Base-by-base conservation (phyloP, 169 alveolate species). In the Babesia gibsoni region DNA sequence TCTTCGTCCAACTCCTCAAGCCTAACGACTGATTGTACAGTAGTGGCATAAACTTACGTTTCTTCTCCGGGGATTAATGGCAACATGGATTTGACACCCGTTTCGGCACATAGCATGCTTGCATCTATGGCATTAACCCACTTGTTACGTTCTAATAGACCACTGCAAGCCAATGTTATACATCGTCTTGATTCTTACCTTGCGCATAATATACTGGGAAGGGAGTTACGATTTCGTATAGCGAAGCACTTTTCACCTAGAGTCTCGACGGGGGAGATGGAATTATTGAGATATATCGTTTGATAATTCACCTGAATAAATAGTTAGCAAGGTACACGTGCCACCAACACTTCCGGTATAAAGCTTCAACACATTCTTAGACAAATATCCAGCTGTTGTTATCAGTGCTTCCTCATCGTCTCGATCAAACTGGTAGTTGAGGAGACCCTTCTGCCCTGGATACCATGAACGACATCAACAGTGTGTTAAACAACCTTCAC, bases 241-340 rank as follows among this genome's bases (percentile, higher is more conserved):
- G 89, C 61, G 27, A 88, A 83, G 49, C 92, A 88, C 56, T 88
- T 88, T 53, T 73, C 78, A 45, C 84, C 80, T 12, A 83, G 57
- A 1, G 90, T 88, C 73, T 88, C 92, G 30, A 88, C 20, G 8
- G 92, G 92, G 20, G 72, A 70, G 30, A 83, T 67, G 42, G 84
- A 73, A 18, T 69, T 75, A n/a, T 65, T 58, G 25, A 86, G 73
- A 52, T 78, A 83, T 36, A 86, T 82, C 33, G 77, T 86, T 35
- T 61, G 81, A 63, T 86, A 77, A 36, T 30, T 65, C 18, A 57
- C 68, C 85, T 77, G 65, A 7, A 25, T 30, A 32, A 16, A 10
- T 37, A 29, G 39, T 59, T 49, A 43, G 16, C 33, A 43, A 14
- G 56, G 12, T 7, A 9, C 18, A 3, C 4, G n/a, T 50, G 8